Evolutionary conservation across 129 eudicot genomes (phyloP).

Genomic region (Tanacetum coccineum): DNA sequence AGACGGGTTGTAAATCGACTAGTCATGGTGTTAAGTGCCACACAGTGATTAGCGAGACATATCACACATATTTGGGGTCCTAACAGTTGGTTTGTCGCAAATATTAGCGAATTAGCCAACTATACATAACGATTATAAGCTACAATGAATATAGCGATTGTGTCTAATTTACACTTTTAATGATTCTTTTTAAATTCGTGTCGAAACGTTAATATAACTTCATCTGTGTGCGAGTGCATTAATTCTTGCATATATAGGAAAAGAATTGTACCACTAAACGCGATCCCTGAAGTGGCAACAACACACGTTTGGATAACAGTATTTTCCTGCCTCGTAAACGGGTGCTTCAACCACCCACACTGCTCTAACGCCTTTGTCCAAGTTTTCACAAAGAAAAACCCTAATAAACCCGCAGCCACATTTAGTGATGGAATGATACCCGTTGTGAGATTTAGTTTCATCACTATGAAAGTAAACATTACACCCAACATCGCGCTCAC

Average conservation of each 20-base stretch:
- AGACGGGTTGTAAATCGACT: background rate
- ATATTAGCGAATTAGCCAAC: too few species aligned
- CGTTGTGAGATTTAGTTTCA: conserved; percentile 58
- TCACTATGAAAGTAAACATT: conserved; percentile 55
- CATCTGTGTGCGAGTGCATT: too few species aligned
- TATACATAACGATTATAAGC: too few species aligned
- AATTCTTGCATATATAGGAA: background rate
- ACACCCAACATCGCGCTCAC: conserved; percentile 50
- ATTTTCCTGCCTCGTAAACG: conserved; percentile 47
- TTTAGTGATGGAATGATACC: conserved; percentile 67
- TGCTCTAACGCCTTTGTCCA: conserved; percentile 38
- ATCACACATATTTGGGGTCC: too few species aligned
- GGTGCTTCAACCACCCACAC: conserved; percentile 40
- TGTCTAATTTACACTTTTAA: too few species aligned
- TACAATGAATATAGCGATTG: too few species aligned
- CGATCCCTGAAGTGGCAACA: conserved; percentile 44
- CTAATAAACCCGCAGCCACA: conserved; percentile 64
- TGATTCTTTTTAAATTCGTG: too few species aligned
- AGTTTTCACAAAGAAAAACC: conserved; percentile 52
- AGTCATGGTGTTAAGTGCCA: too few species aligned
- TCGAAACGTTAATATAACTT: too few species aligned
- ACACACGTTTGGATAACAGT: conserved; percentile 52
- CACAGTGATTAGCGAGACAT: too few species aligned
- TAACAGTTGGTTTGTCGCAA: too few species aligned
- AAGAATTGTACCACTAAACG: conserved; percentile 37